These are phyloP conservation scores for Amanita subjunquillea DNA, from an alignment of 768 basidiomycete genomes.

Conservation along the genomic window DNA sequence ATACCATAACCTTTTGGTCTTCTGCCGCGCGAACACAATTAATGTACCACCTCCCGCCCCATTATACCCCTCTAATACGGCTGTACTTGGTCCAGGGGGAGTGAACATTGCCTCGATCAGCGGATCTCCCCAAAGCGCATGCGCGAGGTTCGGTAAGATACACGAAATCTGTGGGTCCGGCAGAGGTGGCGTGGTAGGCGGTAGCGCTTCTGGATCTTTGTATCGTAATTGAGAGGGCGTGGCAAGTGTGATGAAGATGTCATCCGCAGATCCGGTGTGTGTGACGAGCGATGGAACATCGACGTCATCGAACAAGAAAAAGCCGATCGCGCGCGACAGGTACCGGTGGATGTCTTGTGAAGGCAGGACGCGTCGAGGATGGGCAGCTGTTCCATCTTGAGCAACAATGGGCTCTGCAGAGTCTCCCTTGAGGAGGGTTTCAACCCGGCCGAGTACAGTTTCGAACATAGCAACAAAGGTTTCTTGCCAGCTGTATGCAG, in stretches of 20 bases:
- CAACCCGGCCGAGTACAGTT: slow-evolving; percentile 35
- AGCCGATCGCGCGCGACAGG: slow-evolving; percentile 63
- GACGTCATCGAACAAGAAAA: slow-evolving; percentile 69
- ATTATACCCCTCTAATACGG: slow-evolving; percentile 52
- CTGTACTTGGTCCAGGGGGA: slow-evolving; percentile 32
- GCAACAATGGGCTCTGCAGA: too few relatives aligned
- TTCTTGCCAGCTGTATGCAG: slow-evolving; percentile 67
- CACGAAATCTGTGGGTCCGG: slow-evolving; percentile 24
- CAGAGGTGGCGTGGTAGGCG: background rate
- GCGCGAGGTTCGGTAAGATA: slow-evolving; percentile 40
- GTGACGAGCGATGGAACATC: slow-evolving; percentile 60
- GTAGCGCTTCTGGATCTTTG: background rate
- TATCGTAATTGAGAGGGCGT: background rate
- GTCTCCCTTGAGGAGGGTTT: slow-evolving; percentile 7
- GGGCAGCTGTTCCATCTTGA: background rate
- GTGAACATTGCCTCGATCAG: slow-evolving; percentile 59
- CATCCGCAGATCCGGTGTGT: slow-evolving; percentile 49
- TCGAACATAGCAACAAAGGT: slow-evolving; percentile 51
- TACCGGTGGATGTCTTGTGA: slow-evolving; percentile 34
- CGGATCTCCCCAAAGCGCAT: slow-evolving; percentile 71
- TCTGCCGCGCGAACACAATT: slow-evolving; percentile 53
- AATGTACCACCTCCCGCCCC: slow-evolving; percentile 35
- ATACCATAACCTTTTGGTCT: slow-evolving; percentile 73
- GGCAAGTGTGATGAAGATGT: slow-evolving; percentile 40
- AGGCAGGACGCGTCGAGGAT: slow-evolving; percentile 17